phyloP scores from a whole-genome alignment of 768 basidiomycete species.

The Mycena kentingensis region DNA sequence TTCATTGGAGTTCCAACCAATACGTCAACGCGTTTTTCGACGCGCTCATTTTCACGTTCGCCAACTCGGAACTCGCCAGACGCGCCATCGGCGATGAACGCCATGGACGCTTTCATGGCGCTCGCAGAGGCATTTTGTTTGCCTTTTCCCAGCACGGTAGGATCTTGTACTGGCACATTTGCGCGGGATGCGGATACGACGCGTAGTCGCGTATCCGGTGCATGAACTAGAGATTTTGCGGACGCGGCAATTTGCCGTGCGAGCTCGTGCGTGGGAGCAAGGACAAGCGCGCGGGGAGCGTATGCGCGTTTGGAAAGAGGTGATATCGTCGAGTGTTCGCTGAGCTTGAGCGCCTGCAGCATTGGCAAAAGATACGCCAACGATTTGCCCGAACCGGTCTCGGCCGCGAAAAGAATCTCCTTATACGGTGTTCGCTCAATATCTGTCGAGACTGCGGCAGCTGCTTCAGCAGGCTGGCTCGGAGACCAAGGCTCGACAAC shows the following conservation, averaged over 20 bases:
- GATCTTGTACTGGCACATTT: constrained; percentile 41
- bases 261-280: constrained; percentile 90
- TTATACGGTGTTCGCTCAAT: constrained; percentile 35
- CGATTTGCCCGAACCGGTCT: constrained; percentile 92
- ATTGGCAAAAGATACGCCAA: constrained; percentile 88
- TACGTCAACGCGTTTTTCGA: constrained; percentile 46
- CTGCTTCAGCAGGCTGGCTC: not conserved
- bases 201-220: constrained; percentile 64
- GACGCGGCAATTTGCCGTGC: constrained; percentile 75
- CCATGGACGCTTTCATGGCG: constrained; percentile 14
- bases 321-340: constrained; percentile 11
- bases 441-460: constrained; percentile 1
- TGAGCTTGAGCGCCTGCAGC: constrained; percentile 71
- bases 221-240: constrained; percentile 73
- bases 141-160: constrained; percentile 53
- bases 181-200: constrained; percentile 68
- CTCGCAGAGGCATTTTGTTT: constrained; percentile 33
- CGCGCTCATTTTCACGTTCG: constrained; percentile 5
- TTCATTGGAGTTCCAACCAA: constrained; percentile 71
- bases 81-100: constrained; percentile 16
- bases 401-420: constrained; percentile 75
- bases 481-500: constrained; percentile 41
- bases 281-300: constrained; percentile 75
- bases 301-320: constrained; percentile 33
- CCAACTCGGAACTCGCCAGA: constrained; percentile 30